These are phyloP conservation scores for Xylaria scruposa DNA, from an alignment of 495 filamentous ascomycete genomes.

Conservation along the genomic window DNA sequence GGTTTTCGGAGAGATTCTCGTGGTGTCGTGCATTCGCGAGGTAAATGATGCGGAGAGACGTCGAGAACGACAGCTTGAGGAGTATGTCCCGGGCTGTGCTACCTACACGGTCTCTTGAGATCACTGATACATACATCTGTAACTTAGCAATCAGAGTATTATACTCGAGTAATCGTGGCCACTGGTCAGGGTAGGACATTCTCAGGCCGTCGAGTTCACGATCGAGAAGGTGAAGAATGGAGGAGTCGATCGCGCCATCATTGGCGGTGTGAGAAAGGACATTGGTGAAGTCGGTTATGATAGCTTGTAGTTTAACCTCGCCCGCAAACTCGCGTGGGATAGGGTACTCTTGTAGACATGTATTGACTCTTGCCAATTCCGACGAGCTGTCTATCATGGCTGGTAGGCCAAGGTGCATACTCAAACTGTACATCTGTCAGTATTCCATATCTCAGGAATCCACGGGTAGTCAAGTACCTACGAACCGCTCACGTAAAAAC, in stretches of 20 bases:
- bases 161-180: constrained; percentile 35
- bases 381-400: constrained; percentile 40
- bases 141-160: constrained; percentile 34
- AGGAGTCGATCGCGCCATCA: constrained; percentile 39
- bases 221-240: constrained; percentile 43
- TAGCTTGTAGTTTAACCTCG: constrained; percentile 34
- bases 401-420: constrained; percentile 42
- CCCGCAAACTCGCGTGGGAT: constrained; percentile 34
- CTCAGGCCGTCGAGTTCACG: constrained; percentile 38
- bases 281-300: constrained; percentile 36
- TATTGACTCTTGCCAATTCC: constrained; percentile 33
- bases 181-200: constrained; percentile 33
- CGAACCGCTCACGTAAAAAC: constrained; percentile 41
- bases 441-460: background rate
- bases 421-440: constrained; percentile 31
- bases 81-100: constrained; percentile 34
- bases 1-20: constrained; percentile 23
- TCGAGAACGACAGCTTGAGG: constrained; percentile 31
- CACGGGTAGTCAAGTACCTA: constrained; percentile 25
- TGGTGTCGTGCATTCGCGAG: constrained; percentile 17
- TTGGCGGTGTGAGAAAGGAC: constrained; percentile 36
- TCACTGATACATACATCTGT: constrained; percentile 36
- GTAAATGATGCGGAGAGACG: constrained; percentile 16
- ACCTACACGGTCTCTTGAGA: constrained; percentile 29
- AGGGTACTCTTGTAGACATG: constrained; percentile 32